Conservation (phyloP, 805 yeast genomes). For the Ogataea corticis region DNA sequence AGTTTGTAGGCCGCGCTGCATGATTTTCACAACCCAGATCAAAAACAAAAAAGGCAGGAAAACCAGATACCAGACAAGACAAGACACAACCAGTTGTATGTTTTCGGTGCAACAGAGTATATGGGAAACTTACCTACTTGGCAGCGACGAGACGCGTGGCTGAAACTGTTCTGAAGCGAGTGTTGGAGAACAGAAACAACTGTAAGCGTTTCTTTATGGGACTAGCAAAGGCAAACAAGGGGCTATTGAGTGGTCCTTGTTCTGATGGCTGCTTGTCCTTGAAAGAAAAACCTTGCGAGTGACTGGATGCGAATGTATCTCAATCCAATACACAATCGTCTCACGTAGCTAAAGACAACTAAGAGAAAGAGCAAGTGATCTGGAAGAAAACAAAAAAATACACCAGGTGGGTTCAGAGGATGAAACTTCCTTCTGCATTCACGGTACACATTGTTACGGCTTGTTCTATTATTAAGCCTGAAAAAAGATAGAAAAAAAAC, state of each 20-base stretch:
- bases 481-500: neutral
- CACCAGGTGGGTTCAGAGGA: neutral
- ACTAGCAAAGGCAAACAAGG: constrained; percentile 1
- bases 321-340: constrained; percentile 8
- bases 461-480: constrained; percentile 1
- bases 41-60: neutral
- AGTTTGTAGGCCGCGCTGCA: constrained; percentile 1
- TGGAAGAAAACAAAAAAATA: neutral
- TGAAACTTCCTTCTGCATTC: neutral
- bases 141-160: constrained; percentile 2
- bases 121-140: constrained; percentile 5
- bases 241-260: neutral
- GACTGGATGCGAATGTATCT: constrained; percentile 7
- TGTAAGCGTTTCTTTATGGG: neutral
- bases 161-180: neutral
- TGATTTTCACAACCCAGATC: constrained; percentile 11
- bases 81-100: neutral
- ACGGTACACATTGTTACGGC: neutral
- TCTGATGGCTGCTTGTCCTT: neutral
- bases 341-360: constrained; percentile 1
- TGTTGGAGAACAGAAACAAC: constrained; percentile 4
- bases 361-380: neutral
- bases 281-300: neutral
- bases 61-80: neutral
- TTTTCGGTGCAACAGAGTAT: neutral